A percentile compares a stretch with the other conserved stretches of the same genome.
Conservation (phyloP, 192 early-diverging fungal species). For the Mortierella antarctica region DNA sequence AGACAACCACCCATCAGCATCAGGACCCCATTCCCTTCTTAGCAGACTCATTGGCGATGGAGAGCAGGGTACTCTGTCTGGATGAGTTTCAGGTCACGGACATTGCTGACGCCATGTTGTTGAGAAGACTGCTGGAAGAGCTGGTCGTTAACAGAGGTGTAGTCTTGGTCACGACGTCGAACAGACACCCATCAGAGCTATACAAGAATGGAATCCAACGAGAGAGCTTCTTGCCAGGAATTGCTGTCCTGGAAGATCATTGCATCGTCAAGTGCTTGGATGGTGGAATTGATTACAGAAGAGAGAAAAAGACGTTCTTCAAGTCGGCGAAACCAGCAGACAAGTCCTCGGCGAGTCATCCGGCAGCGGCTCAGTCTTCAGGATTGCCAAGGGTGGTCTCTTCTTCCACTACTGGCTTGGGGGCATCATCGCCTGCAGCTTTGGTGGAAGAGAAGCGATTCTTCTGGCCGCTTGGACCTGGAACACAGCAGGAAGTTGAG, state of each 20-base stretch:
- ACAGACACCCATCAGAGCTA: slow-evolving; percentile 90
- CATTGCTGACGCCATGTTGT: slow-evolving; percentile 97
- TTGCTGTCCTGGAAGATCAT: slow-evolving; percentile 82
- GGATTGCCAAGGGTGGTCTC: slow-evolving; percentile 49
- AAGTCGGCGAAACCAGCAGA: slow-evolving; percentile 36
- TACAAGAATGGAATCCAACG: slow-evolving; percentile 98
- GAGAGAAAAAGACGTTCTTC: slow-evolving; percentile 51
- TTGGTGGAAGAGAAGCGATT: slow-evolving; percentile 72
- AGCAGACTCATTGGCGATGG: slow-evolving; percentile 82
- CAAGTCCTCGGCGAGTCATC: slow-evolving; percentile 3
- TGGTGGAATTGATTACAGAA: slow-evolving; percentile 94
- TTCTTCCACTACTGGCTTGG: neutral
- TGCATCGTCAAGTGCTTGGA: slow-evolving; percentile 86
- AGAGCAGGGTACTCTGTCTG: slow-evolving; percentile 92
- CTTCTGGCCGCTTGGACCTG: slow-evolving; percentile 71
- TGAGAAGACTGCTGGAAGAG: slow-evolving; percentile 83
- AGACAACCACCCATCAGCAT: slow-evolving; percentile 56
- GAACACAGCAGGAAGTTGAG: slow-evolving; percentile 62
- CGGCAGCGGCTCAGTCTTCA: slow-evolving; percentile 43
- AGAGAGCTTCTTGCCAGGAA: slow-evolving; percentile 91
- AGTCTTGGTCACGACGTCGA: slow-evolving; percentile 92
- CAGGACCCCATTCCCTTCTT: slow-evolving; percentile 79
- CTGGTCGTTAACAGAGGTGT: slow-evolving; percentile 83
- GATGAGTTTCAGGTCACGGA: slow-evolving; percentile 99
- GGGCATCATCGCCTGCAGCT: slow-evolving; percentile 13